Evolutionary conservation across 495 filamentous ascomycete species (phyloP).

Genomic region (Bombardia bombarda): DNA sequence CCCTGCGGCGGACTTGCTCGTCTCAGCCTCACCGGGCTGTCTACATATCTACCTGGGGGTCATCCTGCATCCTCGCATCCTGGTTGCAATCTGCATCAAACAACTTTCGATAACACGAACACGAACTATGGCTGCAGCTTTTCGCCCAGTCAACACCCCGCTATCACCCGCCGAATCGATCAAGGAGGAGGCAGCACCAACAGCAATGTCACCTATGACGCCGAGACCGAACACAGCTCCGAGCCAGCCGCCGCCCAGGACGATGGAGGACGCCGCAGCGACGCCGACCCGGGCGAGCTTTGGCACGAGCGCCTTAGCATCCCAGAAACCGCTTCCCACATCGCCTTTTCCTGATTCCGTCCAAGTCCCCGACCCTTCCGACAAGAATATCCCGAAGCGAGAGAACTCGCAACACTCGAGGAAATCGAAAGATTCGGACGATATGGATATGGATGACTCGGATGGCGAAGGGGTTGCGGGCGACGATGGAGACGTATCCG

Average conservation of each 20-base stretch:
- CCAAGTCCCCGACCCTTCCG: slow-evolving; percentile 35
- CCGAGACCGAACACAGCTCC: slow-evolving; percentile 45
- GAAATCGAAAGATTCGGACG: slow-evolving; percentile 61
- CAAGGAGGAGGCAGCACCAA: slow-evolving; percentile 41
- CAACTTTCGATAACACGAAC: not conserved
- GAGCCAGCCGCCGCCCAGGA: slow-evolving; percentile 26
- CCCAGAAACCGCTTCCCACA: slow-evolving; percentile 53
- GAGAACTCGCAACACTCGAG: slow-evolving; percentile 54
- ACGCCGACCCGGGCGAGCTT: slow-evolving; percentile 60
- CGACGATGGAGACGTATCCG: slow-evolving; percentile 63
- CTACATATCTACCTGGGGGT: slow-evolving; percentile 22
- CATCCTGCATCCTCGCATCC: slow-evolving; percentile 5
- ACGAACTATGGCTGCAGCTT: slow-evolving; percentile 44
- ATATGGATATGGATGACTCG: slow-evolving; percentile 69
- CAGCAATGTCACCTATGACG: slow-evolving; percentile 56
- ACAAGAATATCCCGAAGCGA: slow-evolving; percentile 38
- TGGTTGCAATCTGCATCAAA: slow-evolving; percentile 12
- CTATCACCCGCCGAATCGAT: slow-evolving; percentile 42
- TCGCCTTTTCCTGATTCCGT: slow-evolving; percentile 49
- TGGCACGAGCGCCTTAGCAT: slow-evolving; percentile 28
- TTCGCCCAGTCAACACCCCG: slow-evolving; percentile 71
- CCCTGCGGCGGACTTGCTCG: slow-evolving; percentile 22
- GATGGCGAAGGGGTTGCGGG: slow-evolving; percentile 44
- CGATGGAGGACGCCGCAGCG: slow-evolving; percentile 37
- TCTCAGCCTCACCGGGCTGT: slow-evolving; percentile 29